These are phyloP conservation scores for Aspergillus sp. DNA, from an alignment of 2,329 filamentous ascomycete genomes.

Conservation along the genomic window DNA sequence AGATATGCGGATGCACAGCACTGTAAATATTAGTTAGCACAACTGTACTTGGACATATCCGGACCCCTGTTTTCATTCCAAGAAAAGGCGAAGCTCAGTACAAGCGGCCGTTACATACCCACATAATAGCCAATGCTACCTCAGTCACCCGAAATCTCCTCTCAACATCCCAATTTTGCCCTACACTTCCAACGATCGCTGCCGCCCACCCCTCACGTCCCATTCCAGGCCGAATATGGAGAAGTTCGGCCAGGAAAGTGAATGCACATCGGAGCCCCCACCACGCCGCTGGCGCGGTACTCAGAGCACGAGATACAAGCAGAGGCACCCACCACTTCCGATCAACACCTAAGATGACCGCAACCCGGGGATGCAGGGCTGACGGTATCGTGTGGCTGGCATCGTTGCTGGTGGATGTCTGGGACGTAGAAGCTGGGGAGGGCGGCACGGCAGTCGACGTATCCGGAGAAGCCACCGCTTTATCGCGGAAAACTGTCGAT, in stretches of 20 bases:
- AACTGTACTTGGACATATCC: not conserved
- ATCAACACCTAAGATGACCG: slow-evolving; percentile 73
- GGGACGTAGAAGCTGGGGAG: slow-evolving; percentile 31
- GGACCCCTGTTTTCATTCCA: not conserved
- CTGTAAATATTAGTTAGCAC: slow-evolving; percentile 40
- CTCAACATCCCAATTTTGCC: slow-evolving; percentile 46
- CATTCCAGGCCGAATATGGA: slow-evolving; percentile 49
- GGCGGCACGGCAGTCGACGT: slow-evolving; percentile 27
- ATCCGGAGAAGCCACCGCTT: slow-evolving; percentile 32
- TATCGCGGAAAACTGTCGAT: slow-evolving; percentile 22
- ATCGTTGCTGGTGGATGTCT: slow-evolving; percentile 30
- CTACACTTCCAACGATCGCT: slow-evolving; percentile 38
- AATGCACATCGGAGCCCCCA: slow-evolving; percentile 70
- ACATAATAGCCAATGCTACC: slow-evolving; percentile 70
- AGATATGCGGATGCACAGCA: slow-evolving; percentile 75
- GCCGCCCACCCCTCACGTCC: slow-evolving; percentile 43
- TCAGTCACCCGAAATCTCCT: slow-evolving; percentile 62
- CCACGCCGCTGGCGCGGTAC: slow-evolving; percentile 68
- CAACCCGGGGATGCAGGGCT: slow-evolving; percentile 70
- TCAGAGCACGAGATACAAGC: slow-evolving; percentile 70
- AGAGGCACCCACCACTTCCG: slow-evolving; percentile 71
- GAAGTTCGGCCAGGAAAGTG: slow-evolving; percentile 65
- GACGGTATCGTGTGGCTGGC: slow-evolving; percentile 30
- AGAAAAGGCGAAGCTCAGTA: not conserved
- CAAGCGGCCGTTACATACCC: slow-evolving; percentile 55